Base-by-base conservation (phyloP, 2,329 filamentous ascomycete species). In the Aurifilum marmelostoma region DNA sequence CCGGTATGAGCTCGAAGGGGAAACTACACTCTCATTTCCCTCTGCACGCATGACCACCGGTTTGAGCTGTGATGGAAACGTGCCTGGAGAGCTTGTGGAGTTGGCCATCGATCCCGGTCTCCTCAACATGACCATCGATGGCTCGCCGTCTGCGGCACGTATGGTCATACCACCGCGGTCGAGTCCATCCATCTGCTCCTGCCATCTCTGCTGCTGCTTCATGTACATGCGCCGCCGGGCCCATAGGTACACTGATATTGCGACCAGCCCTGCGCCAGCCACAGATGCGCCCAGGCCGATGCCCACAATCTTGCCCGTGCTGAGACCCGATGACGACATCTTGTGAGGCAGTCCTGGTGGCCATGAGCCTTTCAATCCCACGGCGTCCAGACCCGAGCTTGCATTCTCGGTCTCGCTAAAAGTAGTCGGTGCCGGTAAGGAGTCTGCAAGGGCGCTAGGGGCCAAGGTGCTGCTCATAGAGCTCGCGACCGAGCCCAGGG, bases 181-280 rank as follows among this genome's bases (percentile, higher is more conserved):
- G 24, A 43, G 2, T 12, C 11, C 56, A 24, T 27, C 32, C 43
- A 65, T 43, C 43, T 56, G 56, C 67, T 65, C 67, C 41, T 47
- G 24, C 58, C 67, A 66, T 43, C 14, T 34, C 41, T 65, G 29
- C 63, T 68, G 43, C 18, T 68, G 63, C 67, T 66, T 68, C 41
- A 37, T 68, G 32, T 68, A 66, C 14, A 68, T 59, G 18, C 67
- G 67, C 27, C 63, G 63, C 21, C 67, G 43, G n/a, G 67, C 24
- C 29, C 52, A 34, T 8, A 66, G 29, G 58, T 65, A 68, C 11
- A 68, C 67, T 18, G 63, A 61, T 50, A 68, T 66, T 21, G 67
- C 47, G 21, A 62, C 63, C 27, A 68, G 6, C n/a, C 67, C 67
- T 11, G 67, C 67, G 18, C 47, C 34, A 11, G 67, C 63, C 6